These are phyloP conservation scores for Ampelocalamus luodianensis DNA, from an alignment of 176 grass and related monocot genomes.

Conservation along the genomic window DNA sequence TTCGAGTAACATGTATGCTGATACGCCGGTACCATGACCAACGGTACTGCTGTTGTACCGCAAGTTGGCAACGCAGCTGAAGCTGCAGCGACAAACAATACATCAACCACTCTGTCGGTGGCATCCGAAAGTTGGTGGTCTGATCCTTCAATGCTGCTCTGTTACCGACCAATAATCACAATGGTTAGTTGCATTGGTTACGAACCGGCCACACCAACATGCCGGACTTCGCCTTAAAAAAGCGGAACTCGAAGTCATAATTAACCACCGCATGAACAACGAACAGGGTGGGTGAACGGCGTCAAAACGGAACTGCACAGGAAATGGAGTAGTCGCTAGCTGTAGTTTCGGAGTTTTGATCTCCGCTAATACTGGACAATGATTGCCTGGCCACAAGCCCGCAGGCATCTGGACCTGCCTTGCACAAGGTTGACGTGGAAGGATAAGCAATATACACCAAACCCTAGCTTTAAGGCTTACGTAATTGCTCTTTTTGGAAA, in stretches of 20 bases:
- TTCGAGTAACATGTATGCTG: background rate
- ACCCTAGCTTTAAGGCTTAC: background rate
- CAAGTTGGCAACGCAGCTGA: background rate
- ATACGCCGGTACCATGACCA: background rate
- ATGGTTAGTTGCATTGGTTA: background rate
- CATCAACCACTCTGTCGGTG: background rate
- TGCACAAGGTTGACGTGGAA: conserved; percentile 13
- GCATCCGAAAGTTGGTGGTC: background rate
- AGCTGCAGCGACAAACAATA: no score
- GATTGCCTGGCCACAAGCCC: background rate
- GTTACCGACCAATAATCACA: background rate
- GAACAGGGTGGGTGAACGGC: background rate
- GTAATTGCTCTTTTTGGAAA: no score
- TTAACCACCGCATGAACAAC: background rate
- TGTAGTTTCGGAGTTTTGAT: background rate
- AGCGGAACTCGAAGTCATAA: background rate
- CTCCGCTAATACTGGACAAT: background rate
- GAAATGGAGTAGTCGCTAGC: background rate
- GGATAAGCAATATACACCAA: background rate
- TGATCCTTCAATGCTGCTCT: background rate
- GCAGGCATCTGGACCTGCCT: background rate
- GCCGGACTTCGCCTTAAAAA: background rate
- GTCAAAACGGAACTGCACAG: no score
- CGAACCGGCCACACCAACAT: background rate
- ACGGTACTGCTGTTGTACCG: background rate